Base-by-base conservation (phyloP, 2,329 filamentous ascomycete species). In the Hypoxylon sp. region DNA sequence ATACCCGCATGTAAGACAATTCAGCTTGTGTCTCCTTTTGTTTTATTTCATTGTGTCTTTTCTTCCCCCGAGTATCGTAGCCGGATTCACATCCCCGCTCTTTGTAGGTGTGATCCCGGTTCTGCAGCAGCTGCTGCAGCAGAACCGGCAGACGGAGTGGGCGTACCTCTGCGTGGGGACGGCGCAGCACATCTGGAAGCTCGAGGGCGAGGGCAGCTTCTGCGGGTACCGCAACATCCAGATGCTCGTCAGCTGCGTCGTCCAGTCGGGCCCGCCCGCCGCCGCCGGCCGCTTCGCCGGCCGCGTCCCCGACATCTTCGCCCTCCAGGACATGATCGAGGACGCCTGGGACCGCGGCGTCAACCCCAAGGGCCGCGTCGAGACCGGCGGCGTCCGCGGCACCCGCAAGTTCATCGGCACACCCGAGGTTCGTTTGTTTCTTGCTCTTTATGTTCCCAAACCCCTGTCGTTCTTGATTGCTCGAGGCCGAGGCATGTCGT, bases 371-470 rank as follows among this genome's bases (percentile, higher is more conserved):
- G 91, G 90, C 3, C 83, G 91, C 27, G 71, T 85, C 2, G 92
- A 98, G 74, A 97, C 93, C 0, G 94, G 94, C 2, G 92, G 92
- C 1, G 90, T 98, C 62, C 85, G 80, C 62, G 88, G 88, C n/a
- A 97, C 93, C 0, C 85, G 95, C 58, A 98, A 97, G 73, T 98
- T 95, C 70, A 98, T 98, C 66, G 94, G 94, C 13, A 97, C 94
- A 1, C 88, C 91, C 7, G 94, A 98, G 80, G 90, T 91, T 8
- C 38, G 41, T 41, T 23, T 41, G 31, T 17, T 2, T n/a, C 4
- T 20, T 35, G 15, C 24, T 17, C n/a, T 26, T 17, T 26, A 15
- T 42, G 20, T 20, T 11, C 15, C 9, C 24, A 10, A 10, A 29
- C 9, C 27, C 33, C n/a, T n/a, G 8, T 11, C 17, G n/a, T 3